A percentile compares a stretch with the other conserved stretches of the same genome.
Conservation (phyloP, 768 basidiomycete genomes). For the Pluteus cervinus region DNA sequence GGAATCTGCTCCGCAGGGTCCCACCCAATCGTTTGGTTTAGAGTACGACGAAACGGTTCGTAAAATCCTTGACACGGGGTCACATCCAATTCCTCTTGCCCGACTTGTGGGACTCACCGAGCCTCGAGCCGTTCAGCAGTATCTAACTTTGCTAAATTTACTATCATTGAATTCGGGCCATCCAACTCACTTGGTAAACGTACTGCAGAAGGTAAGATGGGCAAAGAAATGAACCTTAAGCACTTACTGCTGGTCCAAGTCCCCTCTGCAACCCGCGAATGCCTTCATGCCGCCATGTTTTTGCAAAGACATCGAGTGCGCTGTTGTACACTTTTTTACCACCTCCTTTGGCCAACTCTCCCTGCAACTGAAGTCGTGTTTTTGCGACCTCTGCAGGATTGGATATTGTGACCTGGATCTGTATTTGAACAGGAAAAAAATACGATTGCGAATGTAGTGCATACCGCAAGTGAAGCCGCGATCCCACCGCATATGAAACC, state of each 20-base stretch:
- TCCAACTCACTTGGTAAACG: slow-evolving; percentile 71
- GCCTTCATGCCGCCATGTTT: slow-evolving; percentile 89
- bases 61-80: slow-evolving; percentile 67
- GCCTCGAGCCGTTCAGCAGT: slow-evolving; percentile 84
- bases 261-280: slow-evolving; percentile 91
- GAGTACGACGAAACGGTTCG: slow-evolving; percentile 74
- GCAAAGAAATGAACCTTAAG: neutral
- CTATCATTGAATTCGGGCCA: neutral
- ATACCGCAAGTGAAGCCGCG: slow-evolving; percentile 87
- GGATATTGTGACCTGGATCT: slow-evolving; percentile 64
- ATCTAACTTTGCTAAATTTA: too few species aligned
- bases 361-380: slow-evolving; percentile 93
- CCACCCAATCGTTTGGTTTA: slow-evolving; percentile 68
- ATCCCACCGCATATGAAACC: slow-evolving; percentile 86
- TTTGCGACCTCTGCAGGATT: slow-evolving; percentile 86
- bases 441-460: slow-evolving; percentile 18
- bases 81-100: neutral
- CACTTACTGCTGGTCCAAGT: slow-evolving; percentile 76
- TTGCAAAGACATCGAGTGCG: slow-evolving; percentile 77
- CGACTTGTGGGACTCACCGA: slow-evolving; percentile 47
- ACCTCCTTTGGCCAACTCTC: slow-evolving; percentile 79
- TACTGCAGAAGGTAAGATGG: slow-evolving; percentile 44
- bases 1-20: slow-evolving; percentile 60
- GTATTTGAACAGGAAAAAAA: slow-evolving; percentile 8
- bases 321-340: slow-evolving; percentile 79